A percentile compares a stretch with the other conserved stretches of the same genome.
Evolutionary conservation across 208 protist genomes (phyloP).

Genomic region (Spironucleus salmonicida): DNA sequence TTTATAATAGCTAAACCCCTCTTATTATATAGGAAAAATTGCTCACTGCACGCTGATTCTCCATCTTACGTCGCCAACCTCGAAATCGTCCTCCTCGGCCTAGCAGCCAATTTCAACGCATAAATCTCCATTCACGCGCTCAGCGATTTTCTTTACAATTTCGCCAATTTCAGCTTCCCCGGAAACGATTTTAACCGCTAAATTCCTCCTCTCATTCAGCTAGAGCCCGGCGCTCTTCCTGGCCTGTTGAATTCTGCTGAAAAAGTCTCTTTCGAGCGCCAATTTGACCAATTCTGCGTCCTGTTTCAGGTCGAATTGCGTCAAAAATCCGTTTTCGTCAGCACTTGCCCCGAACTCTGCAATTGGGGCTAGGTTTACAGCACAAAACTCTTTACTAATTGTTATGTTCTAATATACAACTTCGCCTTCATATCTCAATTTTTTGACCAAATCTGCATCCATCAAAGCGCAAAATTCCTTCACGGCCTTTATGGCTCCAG

Average conservation of each 20-base stretch:
- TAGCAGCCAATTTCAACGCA: too few relatives aligned
- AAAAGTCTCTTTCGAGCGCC: background rate
- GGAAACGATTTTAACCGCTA: too few relatives aligned
- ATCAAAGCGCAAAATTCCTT: background rate
- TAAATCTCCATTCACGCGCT: too few relatives aligned
- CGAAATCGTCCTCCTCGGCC: too few relatives aligned
- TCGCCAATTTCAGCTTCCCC: too few relatives aligned
- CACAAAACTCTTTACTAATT: conserved; percentile 5
- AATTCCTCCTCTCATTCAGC: too few relatives aligned
- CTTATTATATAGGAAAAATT: too few relatives aligned
- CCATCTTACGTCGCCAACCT: too few relatives aligned
- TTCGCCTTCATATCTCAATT: background rate
- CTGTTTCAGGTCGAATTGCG: background rate
- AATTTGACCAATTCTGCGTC: background rate
- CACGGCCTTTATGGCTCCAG: background rate
- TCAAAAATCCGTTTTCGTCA: conserved; percentile 23
- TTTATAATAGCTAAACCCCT: too few relatives aligned
- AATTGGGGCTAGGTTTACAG: background rate
- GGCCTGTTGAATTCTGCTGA: conserved; percentile 22
- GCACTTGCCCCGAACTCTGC: background rate
- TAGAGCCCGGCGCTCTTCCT: too few relatives aligned
- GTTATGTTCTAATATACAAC: background rate
- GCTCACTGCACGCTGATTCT: too few relatives aligned
- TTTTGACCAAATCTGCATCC: background rate
- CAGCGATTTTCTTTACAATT: too few relatives aligned